Evolutionary conservation across 2,329 filamentous ascomycete genomes (phyloP), one percentile per base, ranked within the genome.

Genomic region (Whalleya microplaca): DNA sequence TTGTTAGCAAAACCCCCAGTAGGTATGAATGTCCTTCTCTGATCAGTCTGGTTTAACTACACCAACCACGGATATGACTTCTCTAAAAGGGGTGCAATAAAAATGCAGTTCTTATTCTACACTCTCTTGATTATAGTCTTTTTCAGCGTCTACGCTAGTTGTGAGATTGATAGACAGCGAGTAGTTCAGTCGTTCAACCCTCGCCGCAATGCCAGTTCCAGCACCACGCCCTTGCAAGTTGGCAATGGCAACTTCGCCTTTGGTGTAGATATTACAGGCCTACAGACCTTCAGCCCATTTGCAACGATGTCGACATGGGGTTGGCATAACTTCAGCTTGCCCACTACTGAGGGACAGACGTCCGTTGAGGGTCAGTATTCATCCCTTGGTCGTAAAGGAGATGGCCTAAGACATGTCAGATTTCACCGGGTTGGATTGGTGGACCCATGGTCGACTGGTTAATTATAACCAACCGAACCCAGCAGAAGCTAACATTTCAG

Each of bases 241-340:
- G 78, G 77, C 27, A 80, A 80, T 59, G 78, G 78, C 16, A 78
- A 80, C 64, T 78, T 80, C 57, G 78, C 78, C 3, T 80, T 80
- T 52, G 75, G 75, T 4, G 77, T 74, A 12, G 78, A 80, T 59
- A 69, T 78, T 2, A 80, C 78, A 1, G 78, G 78, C 6, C 66
- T 80, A 48, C 76, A 79, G 60, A 78, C 76, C 1, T 80, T 80
- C 59, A 72, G 72, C 21, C 76, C 76, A 1, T 80, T 77, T 57
- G 76, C 72, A n/a, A 78, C 73, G 2, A 72, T 80, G 71, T 79
- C 77, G 1, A 75, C 73, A 2, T 80, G 77, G 78, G 77, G 76
- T 6, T 81, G 78, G 78, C 77, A 81, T 66, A 80, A 79, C 48
- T 79, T 79, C 57, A 77, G 75, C 21, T 60, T 78, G 19, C 78